phyloP scores from a whole-genome alignment of 495 filamentous ascomycete genomes.

The Podospora sp. region DNA sequence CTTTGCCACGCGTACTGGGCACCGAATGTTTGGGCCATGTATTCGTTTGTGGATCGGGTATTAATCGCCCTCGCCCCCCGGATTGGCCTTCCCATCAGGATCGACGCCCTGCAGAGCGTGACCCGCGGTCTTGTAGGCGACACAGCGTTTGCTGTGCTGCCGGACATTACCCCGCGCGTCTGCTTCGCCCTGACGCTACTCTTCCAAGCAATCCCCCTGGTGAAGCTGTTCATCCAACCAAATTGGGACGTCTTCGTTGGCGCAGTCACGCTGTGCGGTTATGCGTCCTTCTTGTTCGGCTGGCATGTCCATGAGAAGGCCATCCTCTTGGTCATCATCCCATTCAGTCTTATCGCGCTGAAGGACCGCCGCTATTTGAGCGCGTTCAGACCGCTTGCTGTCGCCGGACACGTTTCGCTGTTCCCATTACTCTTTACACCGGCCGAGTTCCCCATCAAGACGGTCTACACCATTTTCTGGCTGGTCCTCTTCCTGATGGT shows the following conservation, averaged over 20 bases:
- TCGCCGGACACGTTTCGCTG: constrained; percentile 91
- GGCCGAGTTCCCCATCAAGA: constrained; percentile 90
- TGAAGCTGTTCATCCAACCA: constrained; percentile 79
- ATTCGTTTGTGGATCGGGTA: constrained; percentile 84
- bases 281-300: constrained; percentile 94
- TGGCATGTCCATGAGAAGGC: constrained; percentile 99
- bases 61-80: constrained; percentile 83
- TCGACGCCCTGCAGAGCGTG: constrained; percentile 77
- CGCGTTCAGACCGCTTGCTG: constrained; percentile 88
- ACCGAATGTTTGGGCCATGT: constrained; percentile 95
- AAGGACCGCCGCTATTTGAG: constrained; percentile 89
- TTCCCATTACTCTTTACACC: constrained; percentile 93
- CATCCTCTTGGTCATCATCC: constrained; percentile 89
- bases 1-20: constrained; percentile 99
- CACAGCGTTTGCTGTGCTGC: constrained; percentile 89
- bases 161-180: constrained; percentile 74
- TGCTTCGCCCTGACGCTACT: constrained; percentile 83
- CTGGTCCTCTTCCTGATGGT: constrained; percentile 79
- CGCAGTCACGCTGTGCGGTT: constrained; percentile 90
- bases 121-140: constrained; percentile 95
- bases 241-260: constrained; percentile 88
- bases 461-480: constrained; percentile 91
- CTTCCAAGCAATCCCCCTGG: constrained; percentile 77
- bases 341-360: constrained; percentile 91
- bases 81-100: constrained; percentile 70